phyloP scores from a whole-genome alignment of 768 basidiomycete genomes.

The Pulveroboletus sp. region DNA sequence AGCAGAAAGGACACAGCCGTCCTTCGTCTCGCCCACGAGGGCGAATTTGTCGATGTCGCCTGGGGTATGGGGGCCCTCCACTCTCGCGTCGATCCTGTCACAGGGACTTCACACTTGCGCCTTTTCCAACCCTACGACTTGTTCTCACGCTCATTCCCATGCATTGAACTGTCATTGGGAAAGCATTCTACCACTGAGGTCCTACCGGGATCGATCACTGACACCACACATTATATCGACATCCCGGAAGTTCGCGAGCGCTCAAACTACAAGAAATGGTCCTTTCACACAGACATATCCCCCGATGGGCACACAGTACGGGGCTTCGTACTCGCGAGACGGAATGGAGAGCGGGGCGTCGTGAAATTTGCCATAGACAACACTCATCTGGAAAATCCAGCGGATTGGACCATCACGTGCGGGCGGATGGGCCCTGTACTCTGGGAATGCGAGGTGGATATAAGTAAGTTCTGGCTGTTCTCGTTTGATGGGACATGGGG shows the following conservation, averaged over 20 bases:
- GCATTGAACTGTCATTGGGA: background rate
- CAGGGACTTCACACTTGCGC: background rate
- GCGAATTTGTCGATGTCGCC: background rate
- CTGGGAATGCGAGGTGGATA: background rate
- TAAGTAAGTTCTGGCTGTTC: too few species aligned
- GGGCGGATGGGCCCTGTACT: background rate
- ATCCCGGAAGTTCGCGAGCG: too few species aligned
- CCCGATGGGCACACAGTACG: background rate
- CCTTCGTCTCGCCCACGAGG: slow-evolving; percentile 1
- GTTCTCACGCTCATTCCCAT: background rate
- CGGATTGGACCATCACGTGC: background rate
- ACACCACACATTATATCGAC: background rate
- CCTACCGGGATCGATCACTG: background rate
- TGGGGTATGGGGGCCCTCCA: too few species aligned
- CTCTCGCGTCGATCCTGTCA: background rate
- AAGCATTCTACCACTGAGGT: background rate
- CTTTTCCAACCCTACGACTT: background rate
- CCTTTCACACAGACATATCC: background rate
- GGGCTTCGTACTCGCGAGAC: background rate
- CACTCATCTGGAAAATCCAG: background rate
- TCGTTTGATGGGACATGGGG: too few species aligned
- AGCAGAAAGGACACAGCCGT: background rate
- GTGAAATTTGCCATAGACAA: slow-evolving; percentile 6
- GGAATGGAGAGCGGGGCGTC: background rate
- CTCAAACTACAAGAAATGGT: too few species aligned